A percentile compares a stretch with the other conserved stretches of the same genome.
Evolutionary conservation across 2,329 filamentous ascomycete genomes (phyloP).

Genomic region (Teratosphaeriaceae sp.): DNA sequence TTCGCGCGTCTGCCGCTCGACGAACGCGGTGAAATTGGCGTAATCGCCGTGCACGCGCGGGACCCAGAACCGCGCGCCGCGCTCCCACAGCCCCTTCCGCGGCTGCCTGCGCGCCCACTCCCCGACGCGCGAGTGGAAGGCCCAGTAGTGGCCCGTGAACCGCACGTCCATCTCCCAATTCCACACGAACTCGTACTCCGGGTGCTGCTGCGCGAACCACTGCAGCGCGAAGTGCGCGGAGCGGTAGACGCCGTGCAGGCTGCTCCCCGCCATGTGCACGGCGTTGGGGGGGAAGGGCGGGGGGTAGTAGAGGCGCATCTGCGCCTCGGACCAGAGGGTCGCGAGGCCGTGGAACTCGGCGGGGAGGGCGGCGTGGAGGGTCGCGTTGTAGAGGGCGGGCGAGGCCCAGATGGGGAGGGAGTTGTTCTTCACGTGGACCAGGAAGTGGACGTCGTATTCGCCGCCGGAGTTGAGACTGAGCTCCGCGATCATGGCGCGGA

Average conservation of each 20-base stretch:
- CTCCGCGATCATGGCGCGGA: slow-evolving; percentile 80
- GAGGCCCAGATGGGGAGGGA: slow-evolving; percentile 73
- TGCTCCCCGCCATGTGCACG: slow-evolving; percentile 53
- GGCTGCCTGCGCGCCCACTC: slow-evolving; percentile 62
- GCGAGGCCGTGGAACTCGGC: slow-evolving; percentile 83
- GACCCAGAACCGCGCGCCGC: slow-evolving; percentile 66
- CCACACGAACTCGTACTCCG: slow-evolving; percentile 56
- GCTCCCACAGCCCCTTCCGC: slow-evolving; percentile 66
- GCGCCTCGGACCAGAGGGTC: slow-evolving; percentile 87
- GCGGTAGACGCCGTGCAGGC: slow-evolving; percentile 87
- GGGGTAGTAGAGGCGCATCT: slow-evolving; percentile 87
- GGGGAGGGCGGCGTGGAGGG: slow-evolving; percentile 63
- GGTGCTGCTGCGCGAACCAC: slow-evolving; percentile 46
- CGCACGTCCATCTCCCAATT: slow-evolving; percentile 89
- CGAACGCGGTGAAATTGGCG: slow-evolving; percentile 58
- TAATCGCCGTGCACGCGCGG: slow-evolving; percentile 61
- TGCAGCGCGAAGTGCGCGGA: slow-evolving; percentile 45
- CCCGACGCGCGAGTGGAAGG: slow-evolving; percentile 62
- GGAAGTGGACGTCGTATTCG: slow-evolving; percentile 78
- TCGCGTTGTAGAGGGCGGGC: slow-evolving; percentile 59
- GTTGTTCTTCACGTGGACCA: slow-evolving; percentile 78
- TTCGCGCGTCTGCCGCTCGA: slow-evolving; percentile 51
- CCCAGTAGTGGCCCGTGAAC: slow-evolving; percentile 75
- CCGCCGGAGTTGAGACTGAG: slow-evolving; percentile 73
- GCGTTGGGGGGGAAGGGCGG: slow-evolving; percentile 73